Evolutionary conservation across 2,329 filamentous ascomycete genomes (phyloP), one percentile per base, ranked within the genome.

Genomic region (Epichloe gansuensis): DNA sequence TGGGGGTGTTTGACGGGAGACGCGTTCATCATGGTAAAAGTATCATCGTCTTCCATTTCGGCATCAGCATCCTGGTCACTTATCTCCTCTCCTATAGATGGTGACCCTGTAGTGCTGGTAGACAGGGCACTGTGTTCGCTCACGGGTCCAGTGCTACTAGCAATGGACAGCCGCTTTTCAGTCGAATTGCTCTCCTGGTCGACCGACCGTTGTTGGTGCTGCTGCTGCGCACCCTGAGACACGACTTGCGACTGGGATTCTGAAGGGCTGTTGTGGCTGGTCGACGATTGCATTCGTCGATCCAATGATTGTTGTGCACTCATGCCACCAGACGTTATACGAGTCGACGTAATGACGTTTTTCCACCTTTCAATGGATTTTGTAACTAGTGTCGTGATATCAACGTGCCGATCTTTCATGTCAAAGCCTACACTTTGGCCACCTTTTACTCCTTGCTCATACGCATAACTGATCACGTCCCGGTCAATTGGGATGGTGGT

Each of bases 361-460:
- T 81, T 84, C 81, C 81, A 84, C 34, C 78, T 71, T 43, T 77
- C 74, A 53, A 84, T 81, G 2, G 74, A 74, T n/a, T 70, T 68
- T 6, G 75, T 66, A 5, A 82, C 72, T 39, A 79, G 61, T 0
- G 72, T 71, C 54, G 70, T 69, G 1, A 82, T 62, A 55, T 81
- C 78, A 5, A 73, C 56, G 49, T 78, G 72, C 1, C 72, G 69
- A 58, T 82, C 77, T 36, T 76, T 70, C 2, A 76, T 50, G 41
- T 68, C 69, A 44, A 77, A 65, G 0, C 77, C 78, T 2, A 78
- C 60, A 3, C 60, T 60, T 31, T 63, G 64, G 8, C 63, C 63
- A 4, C 68, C 68, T 41, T 71, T 69, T 17, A 71, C 60, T 3
- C 70, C 70, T 21, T 72, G 59, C 50, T 79, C 75, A 25, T 72